A percentile compares a stretch with the other conserved stretches of the same genome.
Conservation (phyloP, 1,284 basidiomycete genomes). For the Porogramme epimiltina region DNA sequence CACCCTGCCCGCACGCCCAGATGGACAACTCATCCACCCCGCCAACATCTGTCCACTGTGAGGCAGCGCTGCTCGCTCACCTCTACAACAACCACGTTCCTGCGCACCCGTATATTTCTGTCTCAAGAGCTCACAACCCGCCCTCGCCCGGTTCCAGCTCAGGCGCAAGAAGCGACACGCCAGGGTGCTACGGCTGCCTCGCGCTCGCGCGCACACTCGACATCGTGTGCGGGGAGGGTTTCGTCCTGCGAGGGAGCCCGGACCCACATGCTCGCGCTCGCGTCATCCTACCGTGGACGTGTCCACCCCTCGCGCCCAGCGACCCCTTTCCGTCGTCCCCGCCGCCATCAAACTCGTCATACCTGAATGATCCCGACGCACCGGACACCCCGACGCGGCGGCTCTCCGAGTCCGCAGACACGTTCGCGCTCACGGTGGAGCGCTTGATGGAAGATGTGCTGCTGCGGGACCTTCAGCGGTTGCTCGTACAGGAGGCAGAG, state of each 20-base stretch:
- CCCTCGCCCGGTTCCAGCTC: background rate
- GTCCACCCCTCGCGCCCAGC: background rate
- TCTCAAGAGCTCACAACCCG: background rate
- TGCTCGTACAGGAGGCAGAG: background rate
- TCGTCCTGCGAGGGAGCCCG: no score
- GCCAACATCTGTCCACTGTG: background rate
- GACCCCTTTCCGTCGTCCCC: no score
- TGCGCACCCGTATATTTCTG: background rate
- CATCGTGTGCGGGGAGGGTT: background rate
- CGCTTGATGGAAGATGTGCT: background rate
- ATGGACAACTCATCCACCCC: background rate
- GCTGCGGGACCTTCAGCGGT: background rate
- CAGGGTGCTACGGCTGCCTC: background rate
- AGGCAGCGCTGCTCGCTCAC: background rate
- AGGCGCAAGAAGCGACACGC: background rate
- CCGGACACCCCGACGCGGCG: no score
- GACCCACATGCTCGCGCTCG: background rate
- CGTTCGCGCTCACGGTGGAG: background rate
- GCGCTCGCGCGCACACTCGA: conserved; percentile 1
- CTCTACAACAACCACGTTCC: background rate
- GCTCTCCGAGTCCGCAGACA: background rate
- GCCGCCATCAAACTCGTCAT: no score
- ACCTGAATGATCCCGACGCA: no score
- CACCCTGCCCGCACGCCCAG: background rate
- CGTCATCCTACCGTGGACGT: background rate